Evolutionary conservation across 108 stramenopile species (phyloP), one percentile per base, ranked within the genome.

Genomic region (Cylindrotheca fusiformis): DNA sequence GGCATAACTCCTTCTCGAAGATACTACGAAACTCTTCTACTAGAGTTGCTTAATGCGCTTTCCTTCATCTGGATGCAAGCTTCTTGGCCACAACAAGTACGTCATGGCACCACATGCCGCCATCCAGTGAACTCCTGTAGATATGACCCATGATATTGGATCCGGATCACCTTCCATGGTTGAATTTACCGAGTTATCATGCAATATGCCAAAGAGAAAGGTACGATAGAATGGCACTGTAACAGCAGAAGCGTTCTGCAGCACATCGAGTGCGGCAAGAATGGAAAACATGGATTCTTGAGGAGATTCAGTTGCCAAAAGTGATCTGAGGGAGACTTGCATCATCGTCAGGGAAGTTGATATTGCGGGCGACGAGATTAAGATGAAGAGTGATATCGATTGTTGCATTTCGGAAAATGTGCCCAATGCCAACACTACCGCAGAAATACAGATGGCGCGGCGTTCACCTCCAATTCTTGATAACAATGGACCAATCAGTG

Each of bases 151-250:
- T 3, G 70, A 48, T 30, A 58, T 50, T n/a, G 88, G 88, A 52
- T 84, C 76, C 8, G 88, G 88, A 71, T 90, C 88, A 3, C 83
- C 88, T 12, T 58, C 55, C 82, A 85, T 88, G n/a, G 48, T 45
- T 26, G 26, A 0, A 31, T 54, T 30, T 0, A 12, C 28, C 0
- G 32, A 14, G 2, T 26, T 48, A 2, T 23, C 23, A 2, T 31
- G 32, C 53, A 82, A 32, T 6, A 79, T 20, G 6, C 55, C 62
- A 63, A 90, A 87, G 23, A 90, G 52, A 55, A 81, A 28, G 4
- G 89, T 85, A 47, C 89, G 67, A 71, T 90, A 90, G 52, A 90
- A 90, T 0, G 89, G 89, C 24, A 90, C 89, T 12, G 86, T 75
- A 2, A 90, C 84, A 1, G 83, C 75, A 4, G 82, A 74, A 0